Conservation (phyloP, 2,329 filamentous ascomycete species). For the Fusarium nygamai region DNA sequence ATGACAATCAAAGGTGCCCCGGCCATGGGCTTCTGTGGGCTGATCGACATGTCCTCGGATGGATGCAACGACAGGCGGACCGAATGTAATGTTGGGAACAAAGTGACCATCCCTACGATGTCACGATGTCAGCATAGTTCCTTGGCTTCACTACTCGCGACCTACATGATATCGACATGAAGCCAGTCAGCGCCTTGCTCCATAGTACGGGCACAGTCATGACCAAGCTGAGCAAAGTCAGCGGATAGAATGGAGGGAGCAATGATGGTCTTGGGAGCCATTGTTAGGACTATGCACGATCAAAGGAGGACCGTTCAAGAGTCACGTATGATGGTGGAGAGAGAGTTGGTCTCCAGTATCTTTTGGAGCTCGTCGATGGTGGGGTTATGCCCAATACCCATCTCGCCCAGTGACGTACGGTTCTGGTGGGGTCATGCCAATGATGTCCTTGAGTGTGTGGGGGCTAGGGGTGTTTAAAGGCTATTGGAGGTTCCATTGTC, state of each 20-base stretch:
- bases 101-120: conserved; percentile 99
- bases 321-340: conserved; percentile 32
- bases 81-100: conserved; percentile 98
- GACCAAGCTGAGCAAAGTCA: conserved; percentile 90
- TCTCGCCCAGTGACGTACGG: neutral
- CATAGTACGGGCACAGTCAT: conserved; percentile 88
- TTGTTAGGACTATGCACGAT: conserved; percentile 52
- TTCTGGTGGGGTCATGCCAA: neutral
- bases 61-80: conserved; percentile 92
- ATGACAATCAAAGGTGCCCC: conserved; percentile 98
- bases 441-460: neutral
- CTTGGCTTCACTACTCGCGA: neutral
- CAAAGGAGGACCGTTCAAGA: neutral
- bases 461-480: neutral
- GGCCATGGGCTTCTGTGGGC: conserved; percentile 74
- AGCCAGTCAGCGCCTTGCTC: conserved; percentile 89
- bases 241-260: conserved; percentile 98
- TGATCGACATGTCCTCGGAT: conserved; percentile 86
- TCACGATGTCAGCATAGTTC: conserved; percentile 8
- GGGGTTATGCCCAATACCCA: conserved; percentile 18
- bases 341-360: conserved; percentile 14
- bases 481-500: neutral
- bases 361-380: conserved; percentile 14
- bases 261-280: conserved; percentile 93
- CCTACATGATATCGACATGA: conserved; percentile 89